These are phyloP conservation scores for Tubosaeta sp. DNA, from an alignment of 768 basidiomycete species.

Conservation along the genomic window DNA sequence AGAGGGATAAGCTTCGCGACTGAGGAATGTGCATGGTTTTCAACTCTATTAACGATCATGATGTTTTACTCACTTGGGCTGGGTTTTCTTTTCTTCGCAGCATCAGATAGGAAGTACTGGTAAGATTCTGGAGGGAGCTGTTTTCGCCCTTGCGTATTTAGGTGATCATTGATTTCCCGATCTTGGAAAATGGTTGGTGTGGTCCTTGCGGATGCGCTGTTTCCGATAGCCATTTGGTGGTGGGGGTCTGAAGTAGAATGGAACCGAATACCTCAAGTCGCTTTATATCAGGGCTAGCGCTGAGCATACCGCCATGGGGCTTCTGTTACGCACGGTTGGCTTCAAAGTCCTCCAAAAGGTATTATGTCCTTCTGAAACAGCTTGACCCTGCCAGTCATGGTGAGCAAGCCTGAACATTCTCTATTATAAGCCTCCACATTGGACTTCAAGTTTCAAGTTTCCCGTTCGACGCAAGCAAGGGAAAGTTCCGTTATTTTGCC, in stretches of 20 bases:
- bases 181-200: background rate
- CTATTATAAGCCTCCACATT: no score
- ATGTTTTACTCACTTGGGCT: slow-evolving; percentile 45
- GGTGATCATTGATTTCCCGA: background rate
- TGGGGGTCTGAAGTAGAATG: background rate
- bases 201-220: background rate
- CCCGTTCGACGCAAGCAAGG: no score
- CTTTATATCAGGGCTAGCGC: background rate
- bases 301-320: no score
- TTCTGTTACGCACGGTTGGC: no score
- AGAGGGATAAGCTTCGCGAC: slow-evolving; percentile 69
- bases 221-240: slow-evolving; percentile 7
- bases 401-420: no score
- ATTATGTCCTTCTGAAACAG: no score
- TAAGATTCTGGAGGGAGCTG: slow-evolving; percentile 54
- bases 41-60: background rate
- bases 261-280: background rate
- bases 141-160: slow-evolving; percentile 1
- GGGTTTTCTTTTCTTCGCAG: slow-evolving; percentile 58
- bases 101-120: slow-evolving; percentile 52
- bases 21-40: slow-evolving; percentile 22
- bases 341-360: no score
- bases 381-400: no score
- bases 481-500: no score
- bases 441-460: no score